These are phyloP conservation scores for Sporodiniella umbellata DNA, from an alignment of 371 early-diverging fungal genomes.

Conservation along the genomic window DNA sequence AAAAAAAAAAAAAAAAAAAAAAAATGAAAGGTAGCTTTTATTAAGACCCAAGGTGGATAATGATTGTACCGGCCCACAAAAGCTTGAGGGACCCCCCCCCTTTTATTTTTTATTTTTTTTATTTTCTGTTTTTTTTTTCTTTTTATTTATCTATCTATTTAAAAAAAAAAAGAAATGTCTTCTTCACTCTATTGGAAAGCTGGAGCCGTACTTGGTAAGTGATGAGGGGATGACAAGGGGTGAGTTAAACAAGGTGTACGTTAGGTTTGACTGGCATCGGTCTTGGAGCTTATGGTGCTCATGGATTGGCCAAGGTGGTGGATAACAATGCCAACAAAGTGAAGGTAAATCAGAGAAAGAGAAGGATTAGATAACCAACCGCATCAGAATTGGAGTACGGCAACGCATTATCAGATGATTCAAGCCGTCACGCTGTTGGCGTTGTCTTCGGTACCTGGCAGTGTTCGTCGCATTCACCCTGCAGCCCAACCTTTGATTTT, in stretches of 20 bases:
- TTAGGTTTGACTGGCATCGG: constrained; percentile 68
- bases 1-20: constrained; percentile 2
- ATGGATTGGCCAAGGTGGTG: constrained; percentile 66
- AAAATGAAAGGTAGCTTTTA: not conserved
- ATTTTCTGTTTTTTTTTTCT: constrained; percentile 1
- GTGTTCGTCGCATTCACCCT: constrained; percentile 38
- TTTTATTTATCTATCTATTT: constrained; percentile 3
- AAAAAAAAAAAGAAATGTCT: constrained; percentile 33
- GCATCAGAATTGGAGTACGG: constrained; percentile 66
- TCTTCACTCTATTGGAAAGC: constrained; percentile 55
- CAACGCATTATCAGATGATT: constrained; percentile 68
- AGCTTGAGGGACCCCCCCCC: too few species aligned
- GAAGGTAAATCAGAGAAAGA: constrained; percentile 22
- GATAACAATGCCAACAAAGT: constrained; percentile 57
- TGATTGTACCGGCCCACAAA: not conserved
- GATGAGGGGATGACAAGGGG: too few species aligned
- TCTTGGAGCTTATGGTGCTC: constrained; percentile 76
- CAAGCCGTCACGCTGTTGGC: constrained; percentile 64
- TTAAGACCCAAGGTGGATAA: not conserved
- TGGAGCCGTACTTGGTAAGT: constrained; percentile 47
- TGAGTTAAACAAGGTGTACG: too few species aligned
- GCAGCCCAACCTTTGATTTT: constrained; percentile 51
- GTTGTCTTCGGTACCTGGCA: constrained; percentile 44
- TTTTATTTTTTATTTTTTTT: too few species aligned
- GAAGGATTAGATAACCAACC: not conserved